Conservation (phyloP, 495 filamentous ascomycete species). For the Talaromyces trachyspermus region DNA sequence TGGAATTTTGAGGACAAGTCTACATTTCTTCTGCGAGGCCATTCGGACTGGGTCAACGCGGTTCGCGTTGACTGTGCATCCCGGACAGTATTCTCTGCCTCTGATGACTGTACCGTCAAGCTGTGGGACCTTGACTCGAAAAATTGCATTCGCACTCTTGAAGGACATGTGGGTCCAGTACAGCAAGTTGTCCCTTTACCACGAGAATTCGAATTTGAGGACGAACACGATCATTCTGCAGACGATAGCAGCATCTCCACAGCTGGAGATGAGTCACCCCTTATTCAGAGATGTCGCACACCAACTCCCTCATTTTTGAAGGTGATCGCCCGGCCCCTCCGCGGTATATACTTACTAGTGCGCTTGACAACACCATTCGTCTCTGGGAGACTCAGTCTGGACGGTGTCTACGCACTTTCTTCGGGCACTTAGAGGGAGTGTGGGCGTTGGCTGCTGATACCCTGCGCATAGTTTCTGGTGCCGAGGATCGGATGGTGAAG, state of each 20-base stretch:
- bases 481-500: conserved; percentile 92
- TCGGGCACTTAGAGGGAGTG: conserved; percentile 91
- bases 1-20: conserved; percentile 87
- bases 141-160: conserved; percentile 67
- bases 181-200: conserved; percentile 82
- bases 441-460: conserved; percentile 93
- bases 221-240: conserved; percentile 49
- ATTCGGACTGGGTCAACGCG: conserved; percentile 90
- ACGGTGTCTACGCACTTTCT: conserved; percentile 80
- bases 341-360: conserved; percentile 84
- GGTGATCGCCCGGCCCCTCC: conserved; percentile 63
- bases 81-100: conserved; percentile 82
- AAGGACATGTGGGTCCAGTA: conserved; percentile 93
- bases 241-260: conserved; percentile 42
- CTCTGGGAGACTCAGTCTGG: conserved; percentile 87
- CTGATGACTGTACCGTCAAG: conserved; percentile 84
- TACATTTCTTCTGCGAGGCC: conserved; percentile 69
- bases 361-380: conserved; percentile 83
- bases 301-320: conserved; percentile 53
- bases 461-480: conserved; percentile 78
- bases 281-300: conserved; percentile 36
- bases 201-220: conserved; percentile 80
- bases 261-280: conserved; percentile 27
- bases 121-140: conserved; percentile 91
- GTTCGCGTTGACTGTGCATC: conserved; percentile 76